phyloP scores from a whole-genome alignment of 2,329 filamentous ascomycete species.

The Boeremia exigua region DNA sequence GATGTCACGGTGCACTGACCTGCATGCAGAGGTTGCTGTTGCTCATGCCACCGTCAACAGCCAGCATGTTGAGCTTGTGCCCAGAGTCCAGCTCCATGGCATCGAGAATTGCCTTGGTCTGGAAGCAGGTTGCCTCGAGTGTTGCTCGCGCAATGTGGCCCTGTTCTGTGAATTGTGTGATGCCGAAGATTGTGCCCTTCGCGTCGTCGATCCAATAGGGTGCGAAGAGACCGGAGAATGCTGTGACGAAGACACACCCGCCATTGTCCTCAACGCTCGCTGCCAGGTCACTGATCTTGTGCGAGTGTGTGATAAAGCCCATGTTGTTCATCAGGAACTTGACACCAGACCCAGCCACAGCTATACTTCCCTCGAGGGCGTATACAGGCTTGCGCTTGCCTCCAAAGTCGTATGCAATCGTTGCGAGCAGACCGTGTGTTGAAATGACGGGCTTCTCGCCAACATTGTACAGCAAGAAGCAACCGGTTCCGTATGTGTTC shows the following conservation, averaged over 20 bases:
- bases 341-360: slow-evolving; percentile 80
- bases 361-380: slow-evolving; percentile 83
- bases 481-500: slow-evolving; percentile 90
- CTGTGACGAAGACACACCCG: slow-evolving; percentile 84
- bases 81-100: slow-evolving; percentile 89
- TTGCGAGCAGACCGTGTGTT: slow-evolving; percentile 80
- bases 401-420: slow-evolving; percentile 84
- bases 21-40: slow-evolving; percentile 91
- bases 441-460: slow-evolving; percentile 86
- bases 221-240: slow-evolving; percentile 88
- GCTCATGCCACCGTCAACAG: slow-evolving; percentile 88
- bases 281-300: slow-evolving; percentile 70
- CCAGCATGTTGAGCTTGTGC: slow-evolving; percentile 74
- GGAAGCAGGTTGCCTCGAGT: slow-evolving; percentile 89
- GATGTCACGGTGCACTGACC: slow-evolving; percentile 34
- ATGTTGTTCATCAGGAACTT: slow-evolving; percentile 72
- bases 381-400: slow-evolving; percentile 72
- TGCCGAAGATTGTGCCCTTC: slow-evolving; percentile 81
- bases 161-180: slow-evolving; percentile 83
- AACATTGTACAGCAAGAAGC: slow-evolving; percentile 89
- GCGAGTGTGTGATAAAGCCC: slow-evolving; percentile 65
- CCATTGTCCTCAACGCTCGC: slow-evolving; percentile 75
- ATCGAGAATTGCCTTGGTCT: slow-evolving; percentile 89
- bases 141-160: slow-evolving; percentile 89
- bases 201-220: slow-evolving; percentile 96